A percentile compares a stretch with the other conserved stretches of the same genome.
phyloP scores from a whole-genome alignment of 257 asterid genomes.

The Penstemon barbatus region DNA sequence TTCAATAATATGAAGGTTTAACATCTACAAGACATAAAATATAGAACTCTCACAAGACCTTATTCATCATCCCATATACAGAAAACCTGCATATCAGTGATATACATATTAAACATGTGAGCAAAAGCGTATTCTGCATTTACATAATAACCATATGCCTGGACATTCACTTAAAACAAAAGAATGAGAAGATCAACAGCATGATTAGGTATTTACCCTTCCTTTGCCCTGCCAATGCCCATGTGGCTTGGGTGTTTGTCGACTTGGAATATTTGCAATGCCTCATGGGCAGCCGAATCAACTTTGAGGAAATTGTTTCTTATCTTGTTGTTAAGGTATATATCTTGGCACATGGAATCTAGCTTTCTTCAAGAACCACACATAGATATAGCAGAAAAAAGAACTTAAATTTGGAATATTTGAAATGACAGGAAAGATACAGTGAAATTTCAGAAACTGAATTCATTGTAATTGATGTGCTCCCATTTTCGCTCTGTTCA shows the following conservation, averaged over 20 bases:
- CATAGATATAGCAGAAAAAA: conserved; percentile 23
- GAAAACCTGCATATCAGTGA: conserved; percentile 79
- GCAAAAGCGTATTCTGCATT: conserved; percentile 13
- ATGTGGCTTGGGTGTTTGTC: conserved; percentile 99
- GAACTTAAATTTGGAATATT: conserved; percentile 7
- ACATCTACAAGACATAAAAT: conserved; percentile 29
- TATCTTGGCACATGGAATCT: conserved; percentile 29
- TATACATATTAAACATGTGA: conserved; percentile 29
- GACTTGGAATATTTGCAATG: conserved; percentile 90
- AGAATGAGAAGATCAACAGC: conserved; percentile 22
- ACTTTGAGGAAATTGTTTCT: conserved; percentile 90
- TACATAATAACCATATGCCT: conserved; percentile 14
- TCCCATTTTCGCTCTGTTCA: conserved; percentile 70
- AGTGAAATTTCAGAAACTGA: conserved; percentile 73
- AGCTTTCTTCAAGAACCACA: conserved; percentile 16
- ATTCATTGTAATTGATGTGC: conserved; percentile 73
- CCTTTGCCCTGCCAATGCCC: conserved; percentile 99
- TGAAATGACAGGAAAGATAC: conserved; percentile 56
- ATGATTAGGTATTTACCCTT: conserved; percentile 63
- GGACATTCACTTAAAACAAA: conserved; percentile 21
- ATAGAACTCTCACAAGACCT: conserved; percentile 49
- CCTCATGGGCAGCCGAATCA: conserved; percentile 91
- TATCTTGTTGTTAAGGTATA: conserved; percentile 51
- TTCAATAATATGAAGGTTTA: conserved; percentile 26
- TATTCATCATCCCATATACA: conserved; percentile 96